phyloP scores from a whole-genome alignment of 2,329 filamentous ascomycete genomes.

The Fusarium lateritium region DNA sequence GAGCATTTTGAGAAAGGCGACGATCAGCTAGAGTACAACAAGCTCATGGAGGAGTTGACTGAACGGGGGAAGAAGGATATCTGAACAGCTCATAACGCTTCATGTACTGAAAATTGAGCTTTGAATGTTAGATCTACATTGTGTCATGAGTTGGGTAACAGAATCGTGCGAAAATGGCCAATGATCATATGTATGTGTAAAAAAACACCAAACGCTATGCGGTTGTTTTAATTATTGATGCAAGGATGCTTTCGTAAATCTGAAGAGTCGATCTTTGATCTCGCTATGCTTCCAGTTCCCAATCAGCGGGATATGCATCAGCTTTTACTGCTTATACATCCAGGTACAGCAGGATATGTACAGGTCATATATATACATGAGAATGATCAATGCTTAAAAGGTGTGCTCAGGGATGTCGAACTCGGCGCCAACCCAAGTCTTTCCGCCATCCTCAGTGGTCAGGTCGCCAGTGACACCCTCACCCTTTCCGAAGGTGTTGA shows the following conservation, averaged over 20 bases:
- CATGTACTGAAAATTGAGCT: too few relatives aligned
- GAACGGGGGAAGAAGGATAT: neutral
- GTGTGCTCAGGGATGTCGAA: constrained; percentile 12
- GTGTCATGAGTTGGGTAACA: neutral
- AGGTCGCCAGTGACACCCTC: constrained; percentile 29
- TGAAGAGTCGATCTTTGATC: neutral
- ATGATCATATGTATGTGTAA: too few relatives aligned
- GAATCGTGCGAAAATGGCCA: too few relatives aligned
- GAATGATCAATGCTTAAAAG: constrained; percentile 9
- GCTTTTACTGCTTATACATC: neutral
- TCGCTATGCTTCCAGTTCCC: too few relatives aligned
- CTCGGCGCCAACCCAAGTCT: constrained; percentile 26
- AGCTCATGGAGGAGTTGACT: neutral
- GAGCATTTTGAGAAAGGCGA: neutral
- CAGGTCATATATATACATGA: neutral
- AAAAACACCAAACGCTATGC: neutral
- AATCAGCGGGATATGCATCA: neutral
- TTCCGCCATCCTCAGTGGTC: constrained; percentile 23
- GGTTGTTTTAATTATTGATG: neutral
- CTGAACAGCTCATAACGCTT: too few relatives aligned
- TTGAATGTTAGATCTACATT: neutral
- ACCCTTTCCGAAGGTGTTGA: constrained; percentile 37
- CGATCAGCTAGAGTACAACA: neutral
- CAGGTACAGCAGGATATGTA: neutral
- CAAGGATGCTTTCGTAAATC: neutral